Percentiles rank a stretch among this genome's conserved stretches.
Evolutionary conservation across 192 early-diverging fungal species (phyloP).

Genomic region (Mortierella claussenii): DNA sequence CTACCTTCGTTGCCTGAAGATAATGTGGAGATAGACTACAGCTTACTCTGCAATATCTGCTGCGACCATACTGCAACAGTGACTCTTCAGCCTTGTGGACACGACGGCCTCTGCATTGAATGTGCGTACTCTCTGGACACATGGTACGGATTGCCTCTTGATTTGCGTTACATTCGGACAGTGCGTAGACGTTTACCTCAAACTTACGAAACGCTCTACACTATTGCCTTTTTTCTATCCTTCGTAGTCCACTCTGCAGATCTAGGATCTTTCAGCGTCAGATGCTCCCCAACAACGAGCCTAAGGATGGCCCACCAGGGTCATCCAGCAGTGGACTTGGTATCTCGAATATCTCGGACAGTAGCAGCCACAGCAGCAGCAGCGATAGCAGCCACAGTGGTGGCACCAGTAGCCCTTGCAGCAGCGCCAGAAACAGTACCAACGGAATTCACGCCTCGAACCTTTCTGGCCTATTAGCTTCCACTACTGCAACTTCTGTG

Average conservation of each 20-base stretch:
- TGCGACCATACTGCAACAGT: slow-evolving; percentile 58
- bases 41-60: slow-evolving; percentile 57
- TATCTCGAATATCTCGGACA: slow-evolving; percentile 20
- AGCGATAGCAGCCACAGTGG: background rate
- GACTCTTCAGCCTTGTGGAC: slow-evolving; percentile 57
- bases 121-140: slow-evolving; percentile 54
- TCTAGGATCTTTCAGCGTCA: slow-evolving; percentile 46
- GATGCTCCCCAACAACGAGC: slow-evolving; percentile 20
- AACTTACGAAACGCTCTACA: too few species aligned
- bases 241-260: slow-evolving; percentile 31
- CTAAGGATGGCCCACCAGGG: slow-evolving; percentile 13
- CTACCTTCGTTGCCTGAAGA: slow-evolving; percentile 36
- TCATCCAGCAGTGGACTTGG: slow-evolving; percentile 8
- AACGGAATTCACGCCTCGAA: background rate
- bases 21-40: slow-evolving; percentile 40
- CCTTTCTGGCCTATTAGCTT: slow-evolving; percentile 16
- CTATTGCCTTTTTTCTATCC: background rate
- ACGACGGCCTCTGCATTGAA: slow-evolving; percentile 57
- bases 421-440: background rate
- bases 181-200: too few species aligned
- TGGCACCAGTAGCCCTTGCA: background rate
- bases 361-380: background rate
- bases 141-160: too few species aligned
- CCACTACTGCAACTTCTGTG: slow-evolving; percentile 17
- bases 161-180: too few species aligned